These are phyloP conservation scores for Saccharum officinarum DNA, from an alignment of 176 grass and related monocot genomes.

Conservation along the genomic window DNA sequence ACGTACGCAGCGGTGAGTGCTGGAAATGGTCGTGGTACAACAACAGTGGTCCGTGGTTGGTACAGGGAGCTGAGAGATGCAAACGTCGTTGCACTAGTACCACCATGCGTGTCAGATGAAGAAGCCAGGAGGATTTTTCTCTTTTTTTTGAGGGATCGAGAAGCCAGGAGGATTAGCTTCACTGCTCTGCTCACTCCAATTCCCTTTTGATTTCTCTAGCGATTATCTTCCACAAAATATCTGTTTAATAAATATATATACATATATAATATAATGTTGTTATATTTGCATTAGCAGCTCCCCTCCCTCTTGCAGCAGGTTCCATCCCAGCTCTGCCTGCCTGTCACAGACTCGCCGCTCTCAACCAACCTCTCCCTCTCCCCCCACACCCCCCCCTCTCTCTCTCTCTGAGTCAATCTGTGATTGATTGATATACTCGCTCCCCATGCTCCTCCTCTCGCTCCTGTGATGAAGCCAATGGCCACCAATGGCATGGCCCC, in stretches of 20 bases:
- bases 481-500: conserved; percentile 73
- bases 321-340: background rate
- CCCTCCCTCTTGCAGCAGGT: background rate
- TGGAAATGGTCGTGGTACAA: background rate
- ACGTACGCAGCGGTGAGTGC: too few species aligned
- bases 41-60: background rate
- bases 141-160: too few species aligned
- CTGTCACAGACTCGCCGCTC: background rate
- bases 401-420: background rate
- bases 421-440: conserved; percentile 17
- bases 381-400: too few species aligned
- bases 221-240: background rate
- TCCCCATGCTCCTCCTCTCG: conserved; percentile 18
- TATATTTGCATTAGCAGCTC: conserved; percentile 16
- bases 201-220: background rate
- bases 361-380: conserved; percentile 3
- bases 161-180: too few species aligned
- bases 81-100: too few species aligned
- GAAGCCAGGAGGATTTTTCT: too few species aligned
- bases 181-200: background rate
- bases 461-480: conserved; percentile 50
- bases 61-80: background rate
- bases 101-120: too few species aligned
- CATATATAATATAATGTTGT: background rate
- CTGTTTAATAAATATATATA: background rate